A percentile compares a stretch with the other conserved stretches of the same genome.
Conservation (phyloP, 768 basidiomycete species). For the Tephrocybe sp. region DNA sequence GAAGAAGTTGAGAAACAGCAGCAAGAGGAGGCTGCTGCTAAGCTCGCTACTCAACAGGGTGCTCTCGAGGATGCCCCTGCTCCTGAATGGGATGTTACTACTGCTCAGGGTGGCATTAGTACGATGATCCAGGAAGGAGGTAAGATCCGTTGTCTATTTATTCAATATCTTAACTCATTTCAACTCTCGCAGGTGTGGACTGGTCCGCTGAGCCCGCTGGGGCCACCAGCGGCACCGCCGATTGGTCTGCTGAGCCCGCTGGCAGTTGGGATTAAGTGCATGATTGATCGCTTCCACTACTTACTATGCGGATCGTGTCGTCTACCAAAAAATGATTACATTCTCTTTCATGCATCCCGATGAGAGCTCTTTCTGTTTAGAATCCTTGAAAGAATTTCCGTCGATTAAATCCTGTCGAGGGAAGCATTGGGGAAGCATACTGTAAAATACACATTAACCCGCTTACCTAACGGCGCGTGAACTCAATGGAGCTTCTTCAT, state of each 20-base stretch:
- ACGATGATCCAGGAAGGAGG: conserved; percentile 64
- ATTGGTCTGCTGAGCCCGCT: conserved; percentile 88
- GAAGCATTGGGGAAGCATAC: no score
- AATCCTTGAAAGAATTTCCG: no score
- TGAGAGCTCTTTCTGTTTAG: no score
- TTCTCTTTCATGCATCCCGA: background rate
- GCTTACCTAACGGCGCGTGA: conserved; percentile 8
- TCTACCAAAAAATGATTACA: conserved; percentile 17
- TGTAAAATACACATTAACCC: no score
- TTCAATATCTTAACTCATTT: background rate
- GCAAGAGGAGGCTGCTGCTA: conserved; percentile 88
- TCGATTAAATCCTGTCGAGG: no score
- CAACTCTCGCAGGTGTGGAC: conserved; percentile 54
- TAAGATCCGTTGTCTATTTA: conserved; percentile 32
- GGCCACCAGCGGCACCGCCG: conserved; percentile 45
- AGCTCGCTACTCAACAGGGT: conserved; percentile 60
- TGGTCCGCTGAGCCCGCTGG: conserved; percentile 76
- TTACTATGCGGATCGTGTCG: conserved; percentile 11
- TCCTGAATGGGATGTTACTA: conserved; percentile 77
- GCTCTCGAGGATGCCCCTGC: conserved; percentile 43
- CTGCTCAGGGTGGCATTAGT: conserved; percentile 65
- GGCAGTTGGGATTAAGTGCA: conserved; percentile 38
- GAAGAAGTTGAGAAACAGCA: conserved; percentile 99
- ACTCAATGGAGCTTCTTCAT: conserved; percentile 2
- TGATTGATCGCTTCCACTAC: conserved; percentile 24